Base-by-base conservation (phyloP, 176 grass and related monocot genomes). In the Typha latifolia region DNA sequence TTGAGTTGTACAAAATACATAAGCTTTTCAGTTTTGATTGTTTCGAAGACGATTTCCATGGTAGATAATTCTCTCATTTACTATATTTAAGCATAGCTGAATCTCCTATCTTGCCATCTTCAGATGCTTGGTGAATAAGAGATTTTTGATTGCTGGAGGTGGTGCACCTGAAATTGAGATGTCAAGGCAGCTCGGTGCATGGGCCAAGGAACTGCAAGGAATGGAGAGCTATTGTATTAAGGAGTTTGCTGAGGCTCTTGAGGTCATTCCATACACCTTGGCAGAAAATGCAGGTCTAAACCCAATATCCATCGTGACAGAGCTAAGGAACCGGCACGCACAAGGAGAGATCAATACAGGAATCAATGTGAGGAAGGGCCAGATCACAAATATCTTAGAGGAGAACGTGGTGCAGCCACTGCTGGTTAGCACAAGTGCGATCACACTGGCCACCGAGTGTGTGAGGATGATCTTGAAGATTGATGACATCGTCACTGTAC, bases 161-260 rank as follows among this genome's bases (percentile, higher is more conserved):
- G 91, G 91, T 78, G 87, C 87, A 24, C 91, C 91, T 13, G 87
- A 96, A 75, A 90, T 96, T 63, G 87, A 96, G 69, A 87, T 96
- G 84, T 87, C 91, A 48, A 87, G 78, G 79, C 86, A 90, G n/a
- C 84, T 96, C 27, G 81, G 83, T 16, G 31, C 81, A 50, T 96
- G 87, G 86, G 81, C 90, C 61, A 96, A 96, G 62, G 81, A 90
- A 49, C 86, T 96, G 31, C 86, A 87, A 47, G 87, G 87, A 51
- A 90, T 87, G 91, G 87, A 96, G 81, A 90, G 86, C 57, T 96
- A 96, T 79, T 96, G 91, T 75, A 85, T 96, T 56, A 96, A 87
- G 78, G 91, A 87, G 75, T 90, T 90, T 34, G 87, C 87, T 12
- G 91, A 96, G 4, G 82, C 87, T 1, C 84, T 90, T 26, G 84